A percentile compares a stretch with the other conserved stretches of the same genome.
Evolutionary conservation across 257 asterid species (phyloP).

Genomic region (Solanum peruvianum): DNA sequence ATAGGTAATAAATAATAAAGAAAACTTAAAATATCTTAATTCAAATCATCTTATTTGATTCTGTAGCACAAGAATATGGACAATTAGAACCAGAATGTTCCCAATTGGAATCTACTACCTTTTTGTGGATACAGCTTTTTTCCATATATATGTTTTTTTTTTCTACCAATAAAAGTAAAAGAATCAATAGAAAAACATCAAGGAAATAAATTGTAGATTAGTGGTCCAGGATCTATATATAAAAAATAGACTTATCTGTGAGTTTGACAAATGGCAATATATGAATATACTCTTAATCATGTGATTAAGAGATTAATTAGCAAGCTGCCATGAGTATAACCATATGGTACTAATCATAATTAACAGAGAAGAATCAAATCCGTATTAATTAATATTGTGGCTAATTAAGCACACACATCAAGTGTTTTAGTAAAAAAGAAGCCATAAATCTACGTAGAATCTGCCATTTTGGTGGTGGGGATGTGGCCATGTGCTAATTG

Average conservation of each 20-base stretch:
- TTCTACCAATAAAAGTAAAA: neutral
- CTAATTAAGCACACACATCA: neutral
- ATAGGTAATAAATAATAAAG: neutral
- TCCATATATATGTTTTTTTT: neutral
- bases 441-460: neutral
- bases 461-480: neutral
- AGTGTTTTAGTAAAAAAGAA: neutral
- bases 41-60: neutral
- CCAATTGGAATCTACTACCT: neutral
- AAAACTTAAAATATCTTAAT: neutral
- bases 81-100: neutral
- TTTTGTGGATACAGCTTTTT: neutral
- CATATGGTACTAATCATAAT: neutral
- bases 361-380: neutral
- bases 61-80: neutral
- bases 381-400: neutral
- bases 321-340: neutral
- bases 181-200: neutral
- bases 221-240: neutral
- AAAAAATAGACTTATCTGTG: neutral
- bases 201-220: neutral
- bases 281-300: neutral
- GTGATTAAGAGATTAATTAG: neutral
- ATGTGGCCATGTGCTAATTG: neutral
- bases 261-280: neutral